Evolutionary conservation across 768 basidiomycete genomes (phyloP).

Genomic region (Termitomyces sp.): DNA sequence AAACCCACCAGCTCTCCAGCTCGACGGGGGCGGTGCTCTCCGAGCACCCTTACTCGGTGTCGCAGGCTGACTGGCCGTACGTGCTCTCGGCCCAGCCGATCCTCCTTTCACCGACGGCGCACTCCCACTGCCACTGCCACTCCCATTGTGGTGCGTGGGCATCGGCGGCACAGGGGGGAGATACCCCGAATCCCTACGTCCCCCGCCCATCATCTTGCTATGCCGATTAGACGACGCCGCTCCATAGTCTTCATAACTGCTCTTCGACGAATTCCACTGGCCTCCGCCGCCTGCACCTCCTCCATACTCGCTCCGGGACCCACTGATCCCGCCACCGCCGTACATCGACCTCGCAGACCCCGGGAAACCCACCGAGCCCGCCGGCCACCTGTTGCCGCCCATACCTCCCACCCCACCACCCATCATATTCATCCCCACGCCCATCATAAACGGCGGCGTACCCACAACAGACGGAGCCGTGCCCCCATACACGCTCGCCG

Average conservation of each 20-base stretch:
- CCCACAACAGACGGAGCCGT: conserved; percentile 25
- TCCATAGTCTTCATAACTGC: conserved; percentile 70
- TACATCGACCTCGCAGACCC: conserved; percentile 49
- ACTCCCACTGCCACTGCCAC: conserved; percentile 1
- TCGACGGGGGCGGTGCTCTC: conserved; percentile 52
- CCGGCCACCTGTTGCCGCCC: conserved; percentile 38
- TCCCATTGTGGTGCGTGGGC: conserved; percentile 19
- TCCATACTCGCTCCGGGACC: conserved; percentile 63
- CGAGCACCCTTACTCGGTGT: conserved; percentile 23
- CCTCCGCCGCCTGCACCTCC: conserved; percentile 35
- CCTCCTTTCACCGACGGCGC: conserved; percentile 11
- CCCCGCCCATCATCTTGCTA: conserved; percentile 17
- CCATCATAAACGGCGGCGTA: conserved; percentile 29
- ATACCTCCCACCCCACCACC: conserved; percentile 23
- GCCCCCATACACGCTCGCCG: conserved; percentile 44
- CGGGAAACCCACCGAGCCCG: conserved; percentile 48
- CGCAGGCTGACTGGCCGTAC: conserved; percentile 45
- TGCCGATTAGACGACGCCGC: conserved; percentile 20
- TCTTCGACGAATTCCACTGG: conserved; percentile 49
- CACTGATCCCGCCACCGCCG: conserved; percentile 34
- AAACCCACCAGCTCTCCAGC: conserved; percentile 44
- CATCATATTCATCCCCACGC: conserved; percentile 29
- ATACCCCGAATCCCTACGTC: conserved; percentile 32
- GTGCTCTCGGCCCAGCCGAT: conserved; percentile 21
- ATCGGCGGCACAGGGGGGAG: conserved; percentile 38